Conservation (phyloP, 495 filamentous ascomycete genomes). For the Hamigera avellanea region DNA sequence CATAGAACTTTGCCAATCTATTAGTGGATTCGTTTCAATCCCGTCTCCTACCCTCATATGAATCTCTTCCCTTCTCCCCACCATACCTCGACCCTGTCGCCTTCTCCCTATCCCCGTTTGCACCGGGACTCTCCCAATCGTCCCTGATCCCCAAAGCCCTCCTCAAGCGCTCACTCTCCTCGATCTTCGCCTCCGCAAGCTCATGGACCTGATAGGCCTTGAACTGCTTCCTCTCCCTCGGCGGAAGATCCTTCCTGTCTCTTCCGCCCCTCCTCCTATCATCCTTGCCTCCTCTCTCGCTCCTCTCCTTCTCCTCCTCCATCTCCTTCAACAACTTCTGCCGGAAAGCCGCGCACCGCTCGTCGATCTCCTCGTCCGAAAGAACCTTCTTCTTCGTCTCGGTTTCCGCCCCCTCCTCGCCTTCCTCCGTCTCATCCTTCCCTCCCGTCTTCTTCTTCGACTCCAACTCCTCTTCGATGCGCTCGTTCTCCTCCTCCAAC, state of each 20-base stretch:
- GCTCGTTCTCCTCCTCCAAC: constrained; percentile 72
- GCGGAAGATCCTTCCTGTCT: background rate
- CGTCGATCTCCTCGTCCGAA: constrained; percentile 29
- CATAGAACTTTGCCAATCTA: no score
- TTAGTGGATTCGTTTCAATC: no score
- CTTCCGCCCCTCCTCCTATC: constrained; percentile 2
- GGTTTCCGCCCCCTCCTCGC: no score
- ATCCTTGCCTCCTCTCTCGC: constrained; percentile 1
- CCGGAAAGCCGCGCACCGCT: constrained; percentile 20
- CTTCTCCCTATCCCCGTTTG: constrained; percentile 67
- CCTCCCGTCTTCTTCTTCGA: constrained; percentile 5
- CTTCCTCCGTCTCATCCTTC: constrained; percentile 7
- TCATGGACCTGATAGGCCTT: constrained; percentile 96
- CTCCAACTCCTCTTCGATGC: constrained; percentile 17
- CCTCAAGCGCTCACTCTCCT: constrained; percentile 81
- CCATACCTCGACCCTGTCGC: constrained; percentile 38
- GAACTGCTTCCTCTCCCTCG: constrained; percentile 39
- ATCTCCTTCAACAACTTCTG: constrained; percentile 20
- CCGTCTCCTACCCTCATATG: background rate
- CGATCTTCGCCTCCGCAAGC: constrained; percentile 88
- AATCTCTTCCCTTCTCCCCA: constrained; percentile 22
- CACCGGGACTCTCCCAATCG: constrained; percentile 85
- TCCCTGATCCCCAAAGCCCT: constrained; percentile 80
- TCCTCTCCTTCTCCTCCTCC: constrained; percentile 13
- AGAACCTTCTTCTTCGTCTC: constrained; percentile 56